These are phyloP conservation scores for Fusarium aywerte DNA, from an alignment of 2,329 filamentous ascomycete genomes.

Conservation along the genomic window DNA sequence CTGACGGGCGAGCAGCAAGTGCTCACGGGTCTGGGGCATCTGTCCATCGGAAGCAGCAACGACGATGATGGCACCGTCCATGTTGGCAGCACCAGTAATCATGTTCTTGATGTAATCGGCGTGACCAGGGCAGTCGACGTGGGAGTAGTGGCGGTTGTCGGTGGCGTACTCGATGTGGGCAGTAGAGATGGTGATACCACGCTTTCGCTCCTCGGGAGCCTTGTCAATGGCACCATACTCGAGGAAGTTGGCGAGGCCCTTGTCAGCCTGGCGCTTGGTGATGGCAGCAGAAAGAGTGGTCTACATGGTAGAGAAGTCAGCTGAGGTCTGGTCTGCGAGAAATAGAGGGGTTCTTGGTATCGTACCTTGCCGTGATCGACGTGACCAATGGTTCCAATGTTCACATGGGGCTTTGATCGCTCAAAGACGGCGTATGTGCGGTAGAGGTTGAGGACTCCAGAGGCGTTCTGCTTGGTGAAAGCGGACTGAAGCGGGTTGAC, in stretches of 20 bases:
- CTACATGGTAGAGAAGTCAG: slow-evolving; percentile 58
- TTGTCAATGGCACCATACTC: slow-evolving; percentile 99
- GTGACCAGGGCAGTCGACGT: slow-evolving; percentile 99
- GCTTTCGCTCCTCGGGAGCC: slow-evolving; percentile 98
- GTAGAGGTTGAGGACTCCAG: slow-evolving; percentile 72
- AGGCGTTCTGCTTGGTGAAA: slow-evolving; percentile 70
- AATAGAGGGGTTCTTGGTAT: background rate
- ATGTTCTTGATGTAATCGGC: slow-evolving; percentile 99
- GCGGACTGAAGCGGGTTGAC: slow-evolving; percentile 81
- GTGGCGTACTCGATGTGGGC: slow-evolving; percentile 99
- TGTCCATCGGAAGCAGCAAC: slow-evolving; percentile 98
- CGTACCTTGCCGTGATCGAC: slow-evolving; percentile 98
- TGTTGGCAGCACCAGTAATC: slow-evolving; percentile 99
- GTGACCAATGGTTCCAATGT: slow-evolving; percentile 99
- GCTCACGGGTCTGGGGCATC: slow-evolving; percentile 99
- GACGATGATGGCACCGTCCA: slow-evolving; percentile 99
- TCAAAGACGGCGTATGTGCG: slow-evolving; percentile 78
- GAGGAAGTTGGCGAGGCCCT: slow-evolving; percentile 92
- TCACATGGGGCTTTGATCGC: slow-evolving; percentile 96
- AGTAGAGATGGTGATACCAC: slow-evolving; percentile 99
- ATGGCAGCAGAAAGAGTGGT: slow-evolving; percentile 98
- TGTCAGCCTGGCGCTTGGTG: slow-evolving; percentile 96
- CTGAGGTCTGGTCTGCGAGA: slow-evolving; percentile 7
- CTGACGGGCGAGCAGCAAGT: slow-evolving; percentile 96
- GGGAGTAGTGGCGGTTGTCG: slow-evolving; percentile 94